phyloP scores from a whole-genome alignment of 1,284 basidiomycete species.

The Blastosporella zonata region DNA sequence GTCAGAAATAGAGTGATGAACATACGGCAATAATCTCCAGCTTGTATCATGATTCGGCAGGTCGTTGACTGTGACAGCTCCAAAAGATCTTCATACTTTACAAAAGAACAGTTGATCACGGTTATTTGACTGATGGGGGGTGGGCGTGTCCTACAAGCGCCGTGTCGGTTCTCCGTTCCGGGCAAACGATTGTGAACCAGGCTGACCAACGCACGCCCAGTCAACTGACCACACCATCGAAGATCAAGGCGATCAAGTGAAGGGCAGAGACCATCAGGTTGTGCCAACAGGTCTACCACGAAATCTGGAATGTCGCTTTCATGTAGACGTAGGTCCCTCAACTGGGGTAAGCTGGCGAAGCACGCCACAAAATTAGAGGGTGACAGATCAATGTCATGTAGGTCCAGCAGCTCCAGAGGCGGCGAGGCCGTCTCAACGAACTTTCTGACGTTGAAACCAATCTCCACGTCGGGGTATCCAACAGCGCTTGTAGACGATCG shows the following conservation, averaged over 20 bases:
- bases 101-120: conserved; percentile 57
- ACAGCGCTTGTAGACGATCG: conserved; percentile 40
- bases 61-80: conserved; percentile 45
- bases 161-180: background rate
- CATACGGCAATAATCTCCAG: conserved; percentile 57
- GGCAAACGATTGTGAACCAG: conserved; percentile 41
- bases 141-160: conserved; percentile 2
- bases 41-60: conserved; percentile 47
- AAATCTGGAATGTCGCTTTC: conserved; percentile 57
- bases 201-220: conserved; percentile 48
- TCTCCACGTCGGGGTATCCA: conserved; percentile 37
- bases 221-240: conserved; percentile 59
- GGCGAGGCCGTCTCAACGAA: conserved; percentile 42
- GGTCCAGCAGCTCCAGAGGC: conserved; percentile 47
- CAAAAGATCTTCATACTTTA: conserved; percentile 53
- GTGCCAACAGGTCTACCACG: conserved; percentile 40
- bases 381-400: conserved; percentile 54
- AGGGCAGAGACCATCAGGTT: conserved; percentile 45
- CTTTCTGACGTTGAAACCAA: conserved; percentile 34
- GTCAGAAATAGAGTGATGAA: conserved; percentile 12
- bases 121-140: conserved; percentile 43
- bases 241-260: conserved; percentile 48
- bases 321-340: conserved; percentile 54
- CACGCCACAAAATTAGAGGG: conserved; percentile 39
- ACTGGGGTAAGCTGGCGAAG: conserved; percentile 36